Evolutionary conservation across 257 asterid species (phyloP).

Genomic region (Ligustrum vulgare): DNA sequence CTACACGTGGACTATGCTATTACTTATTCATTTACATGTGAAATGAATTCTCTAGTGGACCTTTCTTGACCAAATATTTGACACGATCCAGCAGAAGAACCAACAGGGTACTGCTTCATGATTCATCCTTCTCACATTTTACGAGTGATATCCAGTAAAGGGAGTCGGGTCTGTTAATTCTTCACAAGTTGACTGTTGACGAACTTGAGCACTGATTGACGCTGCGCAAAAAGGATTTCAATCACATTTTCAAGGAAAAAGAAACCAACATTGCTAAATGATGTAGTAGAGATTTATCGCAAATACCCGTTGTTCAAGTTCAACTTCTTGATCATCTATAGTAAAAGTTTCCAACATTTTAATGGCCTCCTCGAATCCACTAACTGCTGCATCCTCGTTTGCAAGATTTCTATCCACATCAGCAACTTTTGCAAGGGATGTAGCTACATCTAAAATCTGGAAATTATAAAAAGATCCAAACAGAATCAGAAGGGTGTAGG

Average conservation of each 20-base stretch:
- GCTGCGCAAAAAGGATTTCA: constrained; percentile 47
- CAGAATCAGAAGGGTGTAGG: constrained; percentile 5
- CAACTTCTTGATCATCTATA: constrained; percentile 49
- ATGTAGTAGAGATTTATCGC: neutral
- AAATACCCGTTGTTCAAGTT: constrained; percentile 71
- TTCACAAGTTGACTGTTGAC: constrained; percentile 54
- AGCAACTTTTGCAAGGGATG: constrained; percentile 91
- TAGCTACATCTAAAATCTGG: constrained; percentile 74
- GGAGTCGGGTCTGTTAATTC: constrained; percentile 29
- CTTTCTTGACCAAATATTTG: neutral
- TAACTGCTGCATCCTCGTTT: constrained; percentile 56
- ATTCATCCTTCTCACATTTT: neutral
- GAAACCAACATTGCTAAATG: neutral
- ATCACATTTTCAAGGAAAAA: constrained; percentile 14
- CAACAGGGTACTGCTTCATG: neutral
- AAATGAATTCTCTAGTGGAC: neutral
- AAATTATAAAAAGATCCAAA: constrained; percentile 1
- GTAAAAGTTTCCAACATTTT: constrained; percentile 57
- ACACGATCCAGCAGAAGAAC: neutral
- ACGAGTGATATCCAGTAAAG: neutral
- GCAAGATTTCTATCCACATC: constrained; percentile 87
- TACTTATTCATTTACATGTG: neutral
- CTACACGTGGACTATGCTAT: neutral
- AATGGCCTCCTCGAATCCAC: constrained; percentile 77
- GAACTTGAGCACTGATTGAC: constrained; percentile 73